A percentile compares a stretch with the other conserved stretches of the same genome.
These are phyloP conservation scores for Xerophyta viscosa DNA, from an alignment of 106 monocot species.

Conservation along the genomic window DNA sequence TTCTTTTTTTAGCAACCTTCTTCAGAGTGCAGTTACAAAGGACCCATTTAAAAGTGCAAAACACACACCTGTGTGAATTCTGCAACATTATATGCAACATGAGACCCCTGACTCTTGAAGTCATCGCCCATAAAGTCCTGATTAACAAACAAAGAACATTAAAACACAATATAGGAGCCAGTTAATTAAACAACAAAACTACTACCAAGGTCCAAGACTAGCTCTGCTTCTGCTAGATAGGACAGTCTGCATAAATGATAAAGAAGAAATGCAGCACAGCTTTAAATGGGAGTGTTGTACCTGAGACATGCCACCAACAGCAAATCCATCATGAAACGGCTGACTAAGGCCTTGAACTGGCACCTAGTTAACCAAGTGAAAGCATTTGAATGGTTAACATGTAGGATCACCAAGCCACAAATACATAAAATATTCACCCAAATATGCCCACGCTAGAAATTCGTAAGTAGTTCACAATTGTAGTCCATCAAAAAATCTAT, in stretches of 20 bases:
- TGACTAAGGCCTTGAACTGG: slow-evolving; percentile 95
- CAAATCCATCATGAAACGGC: slow-evolving; percentile 87
- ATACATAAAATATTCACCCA: not conserved
- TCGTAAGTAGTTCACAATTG: no score
- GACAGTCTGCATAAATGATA: no score
- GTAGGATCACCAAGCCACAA: not conserved
- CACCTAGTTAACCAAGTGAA: slow-evolving; percentile 26
- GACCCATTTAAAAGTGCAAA: no score
- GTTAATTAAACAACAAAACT: no score
- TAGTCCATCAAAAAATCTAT: no score
- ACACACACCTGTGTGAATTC: slow-evolving; percentile 78
- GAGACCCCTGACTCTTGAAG: slow-evolving; percentile 98
- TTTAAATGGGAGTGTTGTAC: slow-evolving; percentile 16
- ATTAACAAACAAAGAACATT: slow-evolving; percentile 2
- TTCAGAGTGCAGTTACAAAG: no score
- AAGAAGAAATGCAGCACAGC: no score
- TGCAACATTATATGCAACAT: slow-evolving; percentile 90
- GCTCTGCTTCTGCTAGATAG: no score
- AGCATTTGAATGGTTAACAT: not conserved
- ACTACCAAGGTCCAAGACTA: no score
- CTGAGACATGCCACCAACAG: slow-evolving; percentile 99
- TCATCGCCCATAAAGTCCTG: slow-evolving; percentile 93
- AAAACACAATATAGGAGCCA: no score
- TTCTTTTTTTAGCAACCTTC: no score
- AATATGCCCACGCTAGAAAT: no score